Percentiles rank a stretch among this genome's conserved stretches.
phyloP scores from a whole-genome alignment of 139 green algal species.

The Trebouxia sp. region DNA sequence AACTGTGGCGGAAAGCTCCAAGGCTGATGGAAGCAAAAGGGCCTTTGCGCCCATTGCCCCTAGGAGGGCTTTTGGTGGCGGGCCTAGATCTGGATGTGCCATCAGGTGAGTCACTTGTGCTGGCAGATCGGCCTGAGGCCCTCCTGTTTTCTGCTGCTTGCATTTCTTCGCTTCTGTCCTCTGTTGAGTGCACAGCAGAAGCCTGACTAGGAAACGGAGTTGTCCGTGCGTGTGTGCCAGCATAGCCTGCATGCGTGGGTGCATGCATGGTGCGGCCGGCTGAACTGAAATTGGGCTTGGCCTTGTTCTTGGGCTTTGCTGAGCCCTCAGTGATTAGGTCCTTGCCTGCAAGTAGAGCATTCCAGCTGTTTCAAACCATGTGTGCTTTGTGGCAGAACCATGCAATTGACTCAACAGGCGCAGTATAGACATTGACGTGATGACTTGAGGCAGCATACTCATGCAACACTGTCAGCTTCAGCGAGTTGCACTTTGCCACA shows the following conservation, averaged over 20 bases:
- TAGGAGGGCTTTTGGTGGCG: not conserved
- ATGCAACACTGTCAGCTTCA: too few species aligned
- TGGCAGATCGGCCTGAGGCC: not conserved
- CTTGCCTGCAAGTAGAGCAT: conserved; percentile 5
- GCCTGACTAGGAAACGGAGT: not conserved
- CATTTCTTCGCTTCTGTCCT: not conserved
- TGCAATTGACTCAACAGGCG: too few species aligned
- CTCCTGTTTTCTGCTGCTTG: not conserved
- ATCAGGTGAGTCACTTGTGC: too few species aligned
- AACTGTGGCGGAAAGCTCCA: too few species aligned
- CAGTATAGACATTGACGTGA: too few species aligned
- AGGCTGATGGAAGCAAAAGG: conserved; percentile 7
- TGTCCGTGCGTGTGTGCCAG: too few species aligned
- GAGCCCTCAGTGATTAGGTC: not conserved
- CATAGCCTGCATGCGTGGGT: too few species aligned
- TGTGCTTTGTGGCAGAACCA: too few species aligned
- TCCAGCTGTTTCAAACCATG: too few species aligned
- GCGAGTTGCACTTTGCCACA: too few species aligned
- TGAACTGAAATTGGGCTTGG: not conserved
- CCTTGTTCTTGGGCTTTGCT: not conserved
- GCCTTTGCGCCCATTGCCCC: not conserved
- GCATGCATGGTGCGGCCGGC: not conserved
- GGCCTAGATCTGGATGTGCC: too few species aligned
- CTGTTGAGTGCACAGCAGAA: not conserved
- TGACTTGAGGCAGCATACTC: too few species aligned